Conservation (phyloP, 164 flowering plant species). For the Magnolia sinica region DNA sequence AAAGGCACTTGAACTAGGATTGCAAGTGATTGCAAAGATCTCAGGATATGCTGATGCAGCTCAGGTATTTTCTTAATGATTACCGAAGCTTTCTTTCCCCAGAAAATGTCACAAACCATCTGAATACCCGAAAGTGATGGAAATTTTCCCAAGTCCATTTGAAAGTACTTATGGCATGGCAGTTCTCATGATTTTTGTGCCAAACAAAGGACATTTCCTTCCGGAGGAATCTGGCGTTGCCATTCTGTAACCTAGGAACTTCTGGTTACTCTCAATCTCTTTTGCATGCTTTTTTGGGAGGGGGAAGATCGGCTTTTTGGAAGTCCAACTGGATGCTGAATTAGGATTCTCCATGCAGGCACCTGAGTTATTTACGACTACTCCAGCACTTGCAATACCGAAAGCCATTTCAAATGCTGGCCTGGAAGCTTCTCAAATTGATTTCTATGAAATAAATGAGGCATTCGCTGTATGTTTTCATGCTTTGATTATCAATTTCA, state of each 20-base stretch:
- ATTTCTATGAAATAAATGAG: constrained; percentile 93
- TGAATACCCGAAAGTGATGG: not conserved
- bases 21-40: constrained; percentile 74
- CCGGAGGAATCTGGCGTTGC: too few species aligned
- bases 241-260: not conserved
- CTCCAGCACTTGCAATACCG: constrained; percentile 96
- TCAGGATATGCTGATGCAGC: constrained; percentile 91
- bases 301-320: not conserved
- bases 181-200: not conserved
- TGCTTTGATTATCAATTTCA: not conserved
- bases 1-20: constrained; percentile 66
- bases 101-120: not conserved
- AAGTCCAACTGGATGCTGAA: constrained; percentile 4
- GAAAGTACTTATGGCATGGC: not conserved
- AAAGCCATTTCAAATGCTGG: constrained; percentile 91
- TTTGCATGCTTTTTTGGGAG: not conserved
- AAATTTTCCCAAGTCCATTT: not conserved
- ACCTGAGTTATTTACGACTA: constrained; percentile 84
- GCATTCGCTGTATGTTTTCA: constrained; percentile 80
- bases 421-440: constrained; percentile 75
- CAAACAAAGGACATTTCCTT: not conserved
- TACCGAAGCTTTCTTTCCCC: not conserved
- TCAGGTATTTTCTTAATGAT: constrained; percentile 49
- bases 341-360: constrained; percentile 51
- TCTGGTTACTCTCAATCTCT: not conserved